A percentile compares a stretch with the other conserved stretches of the same genome.
Evolutionary conservation across 2,329 filamentous ascomycete species (phyloP).

Genomic region (Thielaviopsis euricoi): DNA sequence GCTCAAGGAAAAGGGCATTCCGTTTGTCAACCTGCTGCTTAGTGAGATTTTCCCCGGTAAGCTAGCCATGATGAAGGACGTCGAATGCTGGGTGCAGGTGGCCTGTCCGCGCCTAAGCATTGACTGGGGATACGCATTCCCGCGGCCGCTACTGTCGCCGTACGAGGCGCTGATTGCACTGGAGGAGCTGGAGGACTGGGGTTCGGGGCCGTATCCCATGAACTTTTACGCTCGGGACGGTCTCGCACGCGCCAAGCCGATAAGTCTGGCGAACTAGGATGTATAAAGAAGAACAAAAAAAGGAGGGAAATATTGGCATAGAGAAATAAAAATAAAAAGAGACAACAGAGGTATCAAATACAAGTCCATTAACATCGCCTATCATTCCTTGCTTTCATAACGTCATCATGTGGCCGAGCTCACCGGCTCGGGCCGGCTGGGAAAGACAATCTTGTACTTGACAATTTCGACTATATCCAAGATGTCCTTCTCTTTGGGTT

Average conservation of each 20-base stretch:
- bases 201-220: conserved; percentile 74
- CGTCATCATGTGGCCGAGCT: conserved; percentile 20
- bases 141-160: conserved; percentile 72
- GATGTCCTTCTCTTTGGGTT: conserved; percentile 25
- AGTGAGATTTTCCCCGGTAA: conserved; percentile 96
- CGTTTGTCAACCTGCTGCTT: conserved; percentile 70
- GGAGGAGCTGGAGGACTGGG: conserved; percentile 63
- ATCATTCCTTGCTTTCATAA: neutral
- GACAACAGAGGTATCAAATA: neutral
- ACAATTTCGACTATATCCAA: conserved; percentile 80
- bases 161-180: conserved; percentile 92
- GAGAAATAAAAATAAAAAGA: no score
- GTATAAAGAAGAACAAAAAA: neutral
- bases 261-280: conserved; percentile 15
- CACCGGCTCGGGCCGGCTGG: conserved; percentile 71
- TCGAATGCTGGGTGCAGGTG: conserved; percentile 97
- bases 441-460: conserved; percentile 75
- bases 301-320: neutral
- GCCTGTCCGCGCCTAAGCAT: conserved; percentile 94
- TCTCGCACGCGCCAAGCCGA: conserved; percentile 57
- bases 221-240: conserved; percentile 94
- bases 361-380: neutral
- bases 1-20: conserved; percentile 54
- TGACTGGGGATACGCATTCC: conserved; percentile 96
- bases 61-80: conserved; percentile 78